Conservation (phyloP, 106 monocot genomes). For the Chionographis japonica region DNA sequence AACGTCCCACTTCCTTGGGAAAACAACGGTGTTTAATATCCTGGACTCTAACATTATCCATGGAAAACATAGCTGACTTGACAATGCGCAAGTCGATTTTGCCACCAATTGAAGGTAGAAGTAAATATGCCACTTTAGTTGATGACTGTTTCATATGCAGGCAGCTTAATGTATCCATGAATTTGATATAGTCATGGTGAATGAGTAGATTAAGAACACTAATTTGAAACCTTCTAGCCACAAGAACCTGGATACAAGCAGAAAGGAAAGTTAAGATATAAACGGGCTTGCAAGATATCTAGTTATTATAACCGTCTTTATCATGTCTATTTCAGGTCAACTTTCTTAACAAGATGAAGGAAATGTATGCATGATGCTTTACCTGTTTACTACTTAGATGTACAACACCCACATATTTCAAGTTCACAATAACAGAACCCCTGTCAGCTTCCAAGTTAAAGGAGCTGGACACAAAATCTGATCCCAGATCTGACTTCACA, state of each 20-base stretch:
- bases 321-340: too few species aligned
- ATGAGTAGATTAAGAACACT: conserved; percentile 40
- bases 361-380: background rate
- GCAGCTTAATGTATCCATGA: conserved; percentile 9
- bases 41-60: conserved; percentile 2
- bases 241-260: conserved; percentile 28
- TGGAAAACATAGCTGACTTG: conserved; percentile 12
- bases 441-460: conserved; percentile 30
- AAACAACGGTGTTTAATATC: conserved; percentile 13
- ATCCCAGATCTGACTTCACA: conserved; percentile 49
- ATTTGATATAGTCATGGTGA: conserved; percentile 21
- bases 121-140: conserved; percentile 38
- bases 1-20: background rate
- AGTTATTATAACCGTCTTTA: too few species aligned
- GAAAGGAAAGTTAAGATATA: background rate
- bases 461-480: conserved; percentile 28
- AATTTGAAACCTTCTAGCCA: conserved; percentile 47
- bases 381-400: conserved; percentile 40
- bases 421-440: conserved; percentile 21
- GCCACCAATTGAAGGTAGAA: conserved; percentile 38
- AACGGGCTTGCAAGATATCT: background rate
- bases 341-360: background rate
- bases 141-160: conserved; percentile 8
- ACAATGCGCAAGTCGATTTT: conserved; percentile 50
- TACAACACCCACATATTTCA: conserved; percentile 29